phyloP scores from a whole-genome alignment of 169 alveolate genomes.

The Plasmodium gaboni region DNA sequence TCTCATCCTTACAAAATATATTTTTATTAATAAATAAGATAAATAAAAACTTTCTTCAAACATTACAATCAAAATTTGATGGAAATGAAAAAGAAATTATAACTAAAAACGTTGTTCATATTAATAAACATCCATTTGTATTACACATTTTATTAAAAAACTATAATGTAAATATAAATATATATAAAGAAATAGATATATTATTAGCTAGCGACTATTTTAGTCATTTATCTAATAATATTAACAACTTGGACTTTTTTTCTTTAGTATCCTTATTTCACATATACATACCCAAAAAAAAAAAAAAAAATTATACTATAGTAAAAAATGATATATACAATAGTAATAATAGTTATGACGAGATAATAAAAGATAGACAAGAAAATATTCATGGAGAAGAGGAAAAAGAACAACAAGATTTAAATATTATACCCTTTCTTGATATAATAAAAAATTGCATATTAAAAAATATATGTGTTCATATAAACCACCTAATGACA shows the following conservation, averaged over 20 bases:
- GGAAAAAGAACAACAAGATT: not conserved
- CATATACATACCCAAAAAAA: slow-evolving; percentile 4
- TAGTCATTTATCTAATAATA: not conserved
- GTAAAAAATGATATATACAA: too few relatives aligned
- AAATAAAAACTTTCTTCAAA: slow-evolving; percentile 17
- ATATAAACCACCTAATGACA: slow-evolving; percentile 12
- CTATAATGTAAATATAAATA: too few relatives aligned
- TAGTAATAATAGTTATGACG: too few relatives aligned
- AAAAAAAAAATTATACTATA: too few relatives aligned
- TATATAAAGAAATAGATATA: too few relatives aligned
- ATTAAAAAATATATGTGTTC: slow-evolving; percentile 26
- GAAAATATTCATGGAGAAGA: too few relatives aligned
- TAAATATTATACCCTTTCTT: slow-evolving; percentile 2
- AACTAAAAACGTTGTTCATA: slow-evolving; percentile 11
- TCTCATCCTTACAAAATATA: slow-evolving; percentile 16
- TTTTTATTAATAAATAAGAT: slow-evolving; percentile 22
- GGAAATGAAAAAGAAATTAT: slow-evolving; percentile 8
- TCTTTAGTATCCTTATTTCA: slow-evolving; percentile 16
- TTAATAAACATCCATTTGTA: slow-evolving; percentile 17
- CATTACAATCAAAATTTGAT: not conserved
- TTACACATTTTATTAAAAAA: slow-evolving; percentile 1
- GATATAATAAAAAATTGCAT: slow-evolving; percentile 14
- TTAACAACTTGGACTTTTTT: slow-evolving; percentile 27
- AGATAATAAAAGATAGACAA: too few relatives aligned
- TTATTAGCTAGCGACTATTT: too few relatives aligned